Evolutionary conservation across 1,284 basidiomycete genomes (phyloP), one percentile per base, ranked within the genome.

Genomic region (Pseudozyma thailandica): DNA sequence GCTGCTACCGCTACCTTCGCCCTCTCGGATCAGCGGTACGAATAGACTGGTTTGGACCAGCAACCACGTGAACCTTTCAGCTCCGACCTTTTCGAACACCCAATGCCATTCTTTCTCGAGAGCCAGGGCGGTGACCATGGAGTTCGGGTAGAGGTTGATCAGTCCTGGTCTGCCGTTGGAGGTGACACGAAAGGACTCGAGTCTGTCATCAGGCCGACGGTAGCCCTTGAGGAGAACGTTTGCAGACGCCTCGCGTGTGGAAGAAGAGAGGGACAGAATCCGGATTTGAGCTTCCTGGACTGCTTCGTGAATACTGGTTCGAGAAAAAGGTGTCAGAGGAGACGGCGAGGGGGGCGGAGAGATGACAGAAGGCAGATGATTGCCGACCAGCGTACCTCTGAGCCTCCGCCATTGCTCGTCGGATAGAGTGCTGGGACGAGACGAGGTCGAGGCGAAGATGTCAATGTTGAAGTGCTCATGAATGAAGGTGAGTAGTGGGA

Each of bases 1-100:
- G n/a, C 87, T 88, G 71, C 92, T 92, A 0, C 68, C 60, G 2
- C 56, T 52, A 0, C 47, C 70, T 2, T 50, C 9, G 8, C 21
- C 20, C n/a, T n/a, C n/a, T n/a, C n/a, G n/a, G 10, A 90, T 88
- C 7, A 94, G 79, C 1, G 89, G 84, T 13, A 89, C 78, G 77
- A 93, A 94, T 23, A 93, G 75, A 15, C 88, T 89, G 0, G 90
- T 90, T 53, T 89, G 86, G 1, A 88, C 87, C 15, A 94, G 86
- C 7, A 94, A 85, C 80, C 92, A 89, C 15, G 90, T 81, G 86
- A 94, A 89, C 1, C 87, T 86, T 68, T 88, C 87, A 26, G 87
- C 86, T 0, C 92, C 92, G 10, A 91, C 86, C 62, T 91, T 86
- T 38, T 86, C 82, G 5, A 91, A 84, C 12, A 93, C 84, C 2